These are phyloP conservation scores for Teunomyces barrocoloradensis DNA, from an alignment of 805 yeast species.

Conservation along the genomic window DNA sequence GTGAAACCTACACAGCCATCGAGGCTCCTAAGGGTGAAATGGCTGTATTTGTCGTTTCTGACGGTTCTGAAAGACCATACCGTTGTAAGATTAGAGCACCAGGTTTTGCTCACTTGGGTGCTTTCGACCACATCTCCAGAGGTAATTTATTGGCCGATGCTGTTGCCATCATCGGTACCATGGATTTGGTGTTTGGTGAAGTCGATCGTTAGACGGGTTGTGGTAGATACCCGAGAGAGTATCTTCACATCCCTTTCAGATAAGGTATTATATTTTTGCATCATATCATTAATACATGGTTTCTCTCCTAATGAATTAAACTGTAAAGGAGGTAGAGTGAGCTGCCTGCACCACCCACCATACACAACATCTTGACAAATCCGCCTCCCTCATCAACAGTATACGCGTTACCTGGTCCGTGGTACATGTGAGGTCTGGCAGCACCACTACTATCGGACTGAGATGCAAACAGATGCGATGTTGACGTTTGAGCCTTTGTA, in stretches of 20 bases:
- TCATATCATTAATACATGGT: conserved; percentile 4
- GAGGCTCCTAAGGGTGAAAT: conserved; percentile 96
- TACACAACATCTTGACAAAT: conserved; percentile 20
- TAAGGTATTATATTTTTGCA: conserved; percentile 4
- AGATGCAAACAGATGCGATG: conserved; percentile 2
- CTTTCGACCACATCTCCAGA: conserved; percentile 81
- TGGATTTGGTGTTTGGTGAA: conserved; percentile 94
- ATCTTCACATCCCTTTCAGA: neutral
- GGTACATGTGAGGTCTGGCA: conserved; percentile 32
- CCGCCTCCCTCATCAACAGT: conserved; percentile 12
- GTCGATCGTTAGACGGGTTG: conserved; percentile 67
- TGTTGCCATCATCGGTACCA: conserved; percentile 90
- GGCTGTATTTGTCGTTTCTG: conserved; percentile 87
- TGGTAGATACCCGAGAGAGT: conserved; percentile 4
- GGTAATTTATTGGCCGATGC: conserved; percentile 89
- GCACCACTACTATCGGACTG: neutral
- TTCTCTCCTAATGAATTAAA: conserved; percentile 3
- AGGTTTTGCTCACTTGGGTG: conserved; percentile 87
- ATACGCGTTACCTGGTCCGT: conserved; percentile 22
- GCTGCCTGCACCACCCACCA: conserved; percentile 34
- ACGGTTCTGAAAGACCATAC: conserved; percentile 88
- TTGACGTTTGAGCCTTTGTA: neutral
- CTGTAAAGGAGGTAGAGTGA: conserved; percentile 28
- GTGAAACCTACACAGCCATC: conserved; percentile 87
- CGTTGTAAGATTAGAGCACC: conserved; percentile 94